phyloP scores from a whole-genome alignment of 163 green algal genomes.

The Smithsoniella earleae region DNA sequence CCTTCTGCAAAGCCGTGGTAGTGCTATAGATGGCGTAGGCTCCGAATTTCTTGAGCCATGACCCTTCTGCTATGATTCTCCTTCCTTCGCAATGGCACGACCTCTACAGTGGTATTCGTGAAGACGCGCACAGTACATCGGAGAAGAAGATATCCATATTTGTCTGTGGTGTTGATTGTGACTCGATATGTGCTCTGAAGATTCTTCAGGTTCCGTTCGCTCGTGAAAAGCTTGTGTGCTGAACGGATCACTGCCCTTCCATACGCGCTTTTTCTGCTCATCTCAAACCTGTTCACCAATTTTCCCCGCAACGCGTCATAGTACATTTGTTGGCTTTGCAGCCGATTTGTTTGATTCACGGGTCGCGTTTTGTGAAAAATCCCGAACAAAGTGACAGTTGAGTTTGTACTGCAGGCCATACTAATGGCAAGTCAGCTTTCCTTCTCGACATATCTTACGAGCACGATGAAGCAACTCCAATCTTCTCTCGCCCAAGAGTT shows the following conservation, averaged over 20 bases:
- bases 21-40: background rate
- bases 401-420: slow-evolving; percentile 1
- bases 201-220: slow-evolving; percentile 13
- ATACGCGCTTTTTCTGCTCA: too few species aligned
- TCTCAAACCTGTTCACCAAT: too few species aligned
- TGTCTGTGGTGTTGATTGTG: slow-evolving; percentile 15
- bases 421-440: slow-evolving; percentile 22
- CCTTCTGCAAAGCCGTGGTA: too few species aligned
- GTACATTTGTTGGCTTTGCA: too few species aligned
- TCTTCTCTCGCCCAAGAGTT: background rate
- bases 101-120: slow-evolving; percentile 25
- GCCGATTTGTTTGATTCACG: too few species aligned
- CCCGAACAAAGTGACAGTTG: background rate
- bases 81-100: slow-evolving; percentile 1
- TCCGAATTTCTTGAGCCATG: too few species aligned
- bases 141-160: slow-evolving; percentile 30
- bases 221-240: too few species aligned
- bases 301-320: too few species aligned
- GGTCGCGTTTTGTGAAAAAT: background rate
- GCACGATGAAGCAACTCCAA: background rate
- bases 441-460: slow-evolving; percentile 15
- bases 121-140: background rate
- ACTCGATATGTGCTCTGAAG: slow-evolving; percentile 30
- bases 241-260: too few species aligned
- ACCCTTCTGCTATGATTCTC: slow-evolving; percentile 15